These are phyloP conservation scores for Candida dendrica DNA, from an alignment of 805 yeast species.

Conservation along the genomic window DNA sequence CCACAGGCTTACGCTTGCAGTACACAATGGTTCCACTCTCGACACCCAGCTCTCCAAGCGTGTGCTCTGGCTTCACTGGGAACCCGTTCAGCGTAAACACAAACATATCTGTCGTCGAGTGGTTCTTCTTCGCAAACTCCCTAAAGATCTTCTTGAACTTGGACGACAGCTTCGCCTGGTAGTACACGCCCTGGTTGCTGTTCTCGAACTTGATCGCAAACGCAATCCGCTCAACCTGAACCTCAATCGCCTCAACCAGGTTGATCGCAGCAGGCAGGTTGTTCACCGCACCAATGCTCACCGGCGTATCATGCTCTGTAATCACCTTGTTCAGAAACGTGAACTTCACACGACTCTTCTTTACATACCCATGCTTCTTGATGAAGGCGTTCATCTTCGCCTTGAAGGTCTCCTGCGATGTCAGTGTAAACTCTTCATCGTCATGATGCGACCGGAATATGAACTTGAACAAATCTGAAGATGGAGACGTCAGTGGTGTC, in stretches of 20 bases:
- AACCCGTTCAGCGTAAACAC: neutral
- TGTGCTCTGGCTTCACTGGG: neutral
- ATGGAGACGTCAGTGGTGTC: neutral
- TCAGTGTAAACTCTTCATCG: neutral
- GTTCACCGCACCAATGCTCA: neutral
- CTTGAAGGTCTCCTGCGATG: neutral
- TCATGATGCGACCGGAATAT: neutral
- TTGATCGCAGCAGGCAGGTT: neutral
- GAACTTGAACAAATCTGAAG: neutral
- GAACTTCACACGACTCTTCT: neutral
- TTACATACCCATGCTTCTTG: neutral
- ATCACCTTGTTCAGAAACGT: neutral
- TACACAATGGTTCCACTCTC: neutral
- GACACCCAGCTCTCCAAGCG: neutral
- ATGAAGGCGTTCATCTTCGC: neutral
- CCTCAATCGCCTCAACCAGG: slow-evolving; percentile 22
- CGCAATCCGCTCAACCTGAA: slow-evolving; percentile 27
- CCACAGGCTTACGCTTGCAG: no score
- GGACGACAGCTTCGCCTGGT: neutral
- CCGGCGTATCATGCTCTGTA: neutral
- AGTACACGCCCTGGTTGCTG: slow-evolving; percentile 18
- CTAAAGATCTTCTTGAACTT: slow-evolving; percentile 3
- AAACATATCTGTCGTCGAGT: neutral
- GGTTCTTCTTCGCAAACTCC: slow-evolving; percentile 1
- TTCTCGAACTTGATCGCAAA: slow-evolving; percentile 22